These are phyloP conservation scores for Ganoderma leucocontextum DNA, from an alignment of 1,284 basidiomycete species.

Conservation along the genomic window DNA sequence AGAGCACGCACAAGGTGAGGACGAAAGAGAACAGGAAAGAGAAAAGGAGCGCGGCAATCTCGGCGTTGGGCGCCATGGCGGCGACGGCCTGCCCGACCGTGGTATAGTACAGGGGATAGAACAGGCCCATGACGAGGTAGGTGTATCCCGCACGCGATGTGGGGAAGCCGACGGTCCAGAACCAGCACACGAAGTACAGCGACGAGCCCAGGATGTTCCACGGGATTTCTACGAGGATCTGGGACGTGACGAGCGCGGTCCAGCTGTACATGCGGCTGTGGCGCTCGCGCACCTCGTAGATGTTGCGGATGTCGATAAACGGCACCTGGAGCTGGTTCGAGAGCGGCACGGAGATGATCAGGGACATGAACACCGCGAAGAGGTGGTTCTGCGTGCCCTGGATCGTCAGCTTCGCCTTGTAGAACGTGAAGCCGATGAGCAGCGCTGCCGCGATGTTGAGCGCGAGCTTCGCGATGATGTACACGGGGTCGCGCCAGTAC, in stretches of 20 bases:
- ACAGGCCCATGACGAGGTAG: constrained; percentile 59
- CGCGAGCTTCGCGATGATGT: constrained; percentile 78
- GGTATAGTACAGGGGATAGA: constrained; percentile 66
- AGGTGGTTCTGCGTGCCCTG: constrained; percentile 87
- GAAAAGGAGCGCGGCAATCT: constrained; percentile 74
- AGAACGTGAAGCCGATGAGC: constrained; percentile 79
- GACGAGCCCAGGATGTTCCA: constrained; percentile 70
- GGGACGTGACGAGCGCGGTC: constrained; percentile 74
- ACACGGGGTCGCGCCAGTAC: constrained; percentile 75
- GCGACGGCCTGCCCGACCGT: constrained; percentile 61
- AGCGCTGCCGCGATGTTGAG: constrained; percentile 64
- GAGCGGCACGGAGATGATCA: constrained; percentile 54
- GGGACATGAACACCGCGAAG: constrained; percentile 66
- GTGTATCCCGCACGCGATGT: constrained; percentile 63
- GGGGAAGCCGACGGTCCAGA: constrained; percentile 72
- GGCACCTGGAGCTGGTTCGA: constrained; percentile 63
- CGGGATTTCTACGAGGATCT: constrained; percentile 70
- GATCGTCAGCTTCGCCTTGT: constrained; percentile 67
- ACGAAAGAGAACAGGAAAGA: constrained; percentile 70
- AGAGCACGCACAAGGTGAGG: constrained; percentile 63
- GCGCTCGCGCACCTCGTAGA: constrained; percentile 73
- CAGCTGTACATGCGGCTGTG: constrained; percentile 86
- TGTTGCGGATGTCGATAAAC: constrained; percentile 59
- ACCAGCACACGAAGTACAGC: constrained; percentile 74
- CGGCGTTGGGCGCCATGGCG: constrained; percentile 68